Evolutionary conservation across 768 basidiomycete genomes (phyloP), one percentile per base, ranked within the genome.

Genomic region (Porpolomopsis calyptriformis): DNA sequence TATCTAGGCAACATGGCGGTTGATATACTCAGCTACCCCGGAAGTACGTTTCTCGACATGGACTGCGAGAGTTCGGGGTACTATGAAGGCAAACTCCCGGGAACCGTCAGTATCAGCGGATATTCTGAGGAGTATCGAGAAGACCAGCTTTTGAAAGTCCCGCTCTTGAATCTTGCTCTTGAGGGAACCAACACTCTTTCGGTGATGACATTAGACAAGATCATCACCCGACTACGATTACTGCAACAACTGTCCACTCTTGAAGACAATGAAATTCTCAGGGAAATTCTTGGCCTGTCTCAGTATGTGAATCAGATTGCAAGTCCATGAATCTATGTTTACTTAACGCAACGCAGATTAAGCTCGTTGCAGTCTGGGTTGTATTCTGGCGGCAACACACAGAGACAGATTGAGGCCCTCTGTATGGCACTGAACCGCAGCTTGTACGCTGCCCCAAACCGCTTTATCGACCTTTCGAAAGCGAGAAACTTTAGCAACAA

Each of bases 401-500:
- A 44, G 43, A 44, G 44, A n/a, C 44, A 45, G 37, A 45, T 45
- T 16, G 44, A 45, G 19, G 31, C 25, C 44, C 20, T 45, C 25
- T 45, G 44, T 34, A 45, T 45, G 44, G 33, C 6, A n/a, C 36
- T 45, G 33, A 45, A 31, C 9, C 44, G 44, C 36, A 45, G 44
- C 36, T 16, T 45, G 3, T 45, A 36, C 44, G 36, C 35, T 23
- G 44, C 34, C 10, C 44, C 44, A 31, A 37, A 19, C 5, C 44
- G 44, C 33, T 45, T 45, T 27, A 37, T 37, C 23, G 44, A 45
- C 44, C 27, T 45, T 24, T 35, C 35, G 44, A 45, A 45, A 23
- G 44, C 44, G 35, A 45, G 44, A 45, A 45, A 45, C 44, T 16
- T 45, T 8, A 45, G 34, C 22, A 45, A 37, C 36, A 45, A 45